Evolutionary conservation across 2,329 filamentous ascomycete species (phyloP).

Genomic region (Trichoderma koningii): DNA sequence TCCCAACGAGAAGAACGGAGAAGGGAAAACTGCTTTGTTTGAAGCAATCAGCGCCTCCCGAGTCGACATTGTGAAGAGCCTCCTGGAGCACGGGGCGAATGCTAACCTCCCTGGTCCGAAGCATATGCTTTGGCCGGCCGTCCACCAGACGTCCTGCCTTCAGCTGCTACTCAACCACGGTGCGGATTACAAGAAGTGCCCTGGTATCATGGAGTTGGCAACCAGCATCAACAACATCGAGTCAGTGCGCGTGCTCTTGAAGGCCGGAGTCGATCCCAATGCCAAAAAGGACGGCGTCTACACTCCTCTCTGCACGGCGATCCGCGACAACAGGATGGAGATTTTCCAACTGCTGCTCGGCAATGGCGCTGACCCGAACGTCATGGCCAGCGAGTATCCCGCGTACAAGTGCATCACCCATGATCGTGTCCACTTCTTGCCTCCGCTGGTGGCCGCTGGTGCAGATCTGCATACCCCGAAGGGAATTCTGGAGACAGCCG

Average conservation of each 20-base stretch:
- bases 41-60: constrained; percentile 60
- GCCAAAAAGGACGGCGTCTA: constrained; percentile 66
- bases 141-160: constrained; percentile 60
- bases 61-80: constrained; percentile 55
- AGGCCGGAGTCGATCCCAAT: constrained; percentile 62
- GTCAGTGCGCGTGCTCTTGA: constrained; percentile 58
- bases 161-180: constrained; percentile 60
- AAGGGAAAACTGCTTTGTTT: constrained; percentile 65
- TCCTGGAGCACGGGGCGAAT: constrained; percentile 61
- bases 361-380: constrained; percentile 63
- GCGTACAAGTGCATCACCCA: constrained; percentile 70
- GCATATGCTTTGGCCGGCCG: constrained; percentile 67
- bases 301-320: constrained; percentile 67
- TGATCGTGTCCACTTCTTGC: constrained; percentile 61
- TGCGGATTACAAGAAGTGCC: constrained; percentile 60
- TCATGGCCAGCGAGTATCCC: constrained; percentile 64
- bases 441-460: constrained; percentile 60
- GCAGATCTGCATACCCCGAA: constrained; percentile 61
- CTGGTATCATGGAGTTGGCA: constrained; percentile 66
- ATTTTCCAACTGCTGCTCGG: constrained; percentile 61
- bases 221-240: constrained; percentile 65
- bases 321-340: constrained; percentile 65
- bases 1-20: constrained; percentile 59
- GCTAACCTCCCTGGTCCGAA: constrained; percentile 70
- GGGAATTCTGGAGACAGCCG: constrained; percentile 67